Percentiles rank a stretch among this genome's conserved stretches.
These are phyloP conservation scores for Umbellularia californica DNA, from an alignment of 164 flowering plant genomes.

Conservation along the genomic window DNA sequence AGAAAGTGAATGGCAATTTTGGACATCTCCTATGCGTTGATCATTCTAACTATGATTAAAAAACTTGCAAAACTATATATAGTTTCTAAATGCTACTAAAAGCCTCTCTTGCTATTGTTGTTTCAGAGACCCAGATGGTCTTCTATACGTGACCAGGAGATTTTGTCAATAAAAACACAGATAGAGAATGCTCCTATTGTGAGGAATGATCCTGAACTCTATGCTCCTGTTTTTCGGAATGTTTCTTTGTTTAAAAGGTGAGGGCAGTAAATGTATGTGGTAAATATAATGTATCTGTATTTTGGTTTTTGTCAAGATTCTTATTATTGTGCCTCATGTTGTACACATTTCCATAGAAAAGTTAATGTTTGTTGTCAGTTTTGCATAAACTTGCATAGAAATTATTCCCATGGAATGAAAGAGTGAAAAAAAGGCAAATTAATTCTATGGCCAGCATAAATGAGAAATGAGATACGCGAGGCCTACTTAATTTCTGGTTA, in stretches of 20 bases:
- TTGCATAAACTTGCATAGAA: no score
- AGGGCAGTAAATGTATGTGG: neutral
- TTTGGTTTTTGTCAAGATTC: neutral
- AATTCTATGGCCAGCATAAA: no score
- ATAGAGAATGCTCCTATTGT: constrained; percentile 14
- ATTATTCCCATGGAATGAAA: no score
- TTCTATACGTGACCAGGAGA: constrained; percentile 9
- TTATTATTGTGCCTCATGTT: neutral
- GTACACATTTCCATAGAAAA: neutral
- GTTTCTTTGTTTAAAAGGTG: constrained; percentile 13
- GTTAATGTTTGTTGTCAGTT: neutral
- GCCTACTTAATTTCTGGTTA: no score
- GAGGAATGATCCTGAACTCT: constrained; percentile 9
- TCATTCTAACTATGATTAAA: constrained; percentile 14
- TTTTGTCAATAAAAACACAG: constrained; percentile 4
- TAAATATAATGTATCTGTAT: neutral
- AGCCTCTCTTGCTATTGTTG: neutral
- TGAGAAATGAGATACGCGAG: no score
- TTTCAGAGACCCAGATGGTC: constrained; percentile 18
- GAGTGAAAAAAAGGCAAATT: no score
- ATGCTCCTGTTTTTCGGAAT: constrained; percentile 13
- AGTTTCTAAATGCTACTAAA: neutral
- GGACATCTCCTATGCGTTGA: neutral
- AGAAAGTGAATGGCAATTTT: neutral
- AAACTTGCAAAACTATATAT: neutral